phyloP scores from a whole-genome alignment of 805 yeast species.

The Candida golubevii region DNA sequence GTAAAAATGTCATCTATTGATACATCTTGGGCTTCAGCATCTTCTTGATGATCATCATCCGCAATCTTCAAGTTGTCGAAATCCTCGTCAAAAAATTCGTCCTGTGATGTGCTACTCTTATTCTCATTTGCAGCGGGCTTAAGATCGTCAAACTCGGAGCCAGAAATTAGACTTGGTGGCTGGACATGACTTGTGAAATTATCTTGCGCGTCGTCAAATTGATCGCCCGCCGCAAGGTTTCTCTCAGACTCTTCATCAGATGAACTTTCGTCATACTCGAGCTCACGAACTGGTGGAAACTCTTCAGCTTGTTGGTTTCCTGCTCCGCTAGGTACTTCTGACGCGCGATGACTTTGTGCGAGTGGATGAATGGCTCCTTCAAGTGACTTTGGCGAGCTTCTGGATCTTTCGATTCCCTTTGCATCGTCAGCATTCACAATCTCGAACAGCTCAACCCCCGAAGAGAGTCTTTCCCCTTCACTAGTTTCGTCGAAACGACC shows the following conservation, averaged over 20 bases:
- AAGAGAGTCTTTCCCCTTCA: slow-evolving; percentile 38
- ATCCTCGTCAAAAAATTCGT: slow-evolving; percentile 35
- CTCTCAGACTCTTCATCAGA: slow-evolving; percentile 35
- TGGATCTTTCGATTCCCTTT: slow-evolving; percentile 15
- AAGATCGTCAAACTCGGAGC: slow-evolving; percentile 34
- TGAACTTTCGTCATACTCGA: slow-evolving; percentile 50
- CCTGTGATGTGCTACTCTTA: slow-evolving; percentile 4
- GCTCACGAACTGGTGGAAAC: slow-evolving; percentile 60
- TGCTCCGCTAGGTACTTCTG: slow-evolving; percentile 6
- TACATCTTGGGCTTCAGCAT: slow-evolving; percentile 20
- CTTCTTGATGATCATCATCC: slow-evolving; percentile 27
- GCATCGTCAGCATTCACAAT: slow-evolving; percentile 51
- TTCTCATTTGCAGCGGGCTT: slow-evolving; percentile 25
- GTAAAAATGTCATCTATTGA: slow-evolving; percentile 40
- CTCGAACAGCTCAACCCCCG: slow-evolving; percentile 52
- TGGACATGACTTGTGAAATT: slow-evolving; percentile 17
- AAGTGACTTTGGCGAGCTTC: background rate
- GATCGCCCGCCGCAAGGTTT: slow-evolving; percentile 17
- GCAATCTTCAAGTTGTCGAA: slow-evolving; percentile 36
- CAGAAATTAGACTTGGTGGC: slow-evolving; percentile 26
- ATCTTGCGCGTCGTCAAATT: slow-evolving; percentile 32
- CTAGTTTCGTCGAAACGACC: slow-evolving; percentile 21
- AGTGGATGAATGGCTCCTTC: slow-evolving; percentile 8
- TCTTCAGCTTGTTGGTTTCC: slow-evolving; percentile 31
- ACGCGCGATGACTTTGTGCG: slow-evolving; percentile 9